Conservation (phyloP, 768 basidiomycete species). For the Astraeus odoratus region DNA sequence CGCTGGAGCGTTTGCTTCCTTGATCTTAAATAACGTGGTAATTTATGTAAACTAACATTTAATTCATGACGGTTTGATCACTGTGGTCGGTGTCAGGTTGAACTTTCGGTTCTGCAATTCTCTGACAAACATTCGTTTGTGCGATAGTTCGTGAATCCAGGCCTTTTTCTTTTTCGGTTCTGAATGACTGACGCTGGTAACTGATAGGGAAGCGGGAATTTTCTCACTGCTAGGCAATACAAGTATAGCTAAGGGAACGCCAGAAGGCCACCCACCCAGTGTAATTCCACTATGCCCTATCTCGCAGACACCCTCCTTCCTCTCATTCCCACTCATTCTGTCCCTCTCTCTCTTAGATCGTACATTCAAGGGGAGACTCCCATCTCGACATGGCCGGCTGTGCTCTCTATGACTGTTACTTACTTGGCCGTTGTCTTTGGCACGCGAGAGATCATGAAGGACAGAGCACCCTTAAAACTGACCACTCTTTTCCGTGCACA, state of each 20-base stretch:
- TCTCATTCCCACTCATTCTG: slow-evolving; percentile 39
- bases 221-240: not conserved
- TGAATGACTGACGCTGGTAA: too few species aligned
- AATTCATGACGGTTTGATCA: too few species aligned
- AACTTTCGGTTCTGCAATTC: too few species aligned
- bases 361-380: slow-evolving; percentile 77
- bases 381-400: slow-evolving; percentile 66
- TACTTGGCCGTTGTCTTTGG: slow-evolving; percentile 88
- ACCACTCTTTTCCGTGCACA: slow-evolving; percentile 78
- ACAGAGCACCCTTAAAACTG: slow-evolving; percentile 60
- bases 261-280: not conserved
- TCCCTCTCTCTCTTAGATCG: slow-evolving; percentile 49
- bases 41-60: too few species aligned
- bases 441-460: slow-evolving; percentile 77
- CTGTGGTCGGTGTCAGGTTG: too few species aligned
- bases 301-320: slow-evolving; percentile 64
- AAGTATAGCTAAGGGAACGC: not conserved
- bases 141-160: too few species aligned
- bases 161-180: too few species aligned
- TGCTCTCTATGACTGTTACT: slow-evolving; percentile 55
- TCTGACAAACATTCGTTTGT: too few species aligned
- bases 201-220: not conserved
- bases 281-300: slow-evolving; percentile 45
- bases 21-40: too few species aligned
- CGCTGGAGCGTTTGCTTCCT: too few species aligned